Percentiles rank a stretch among this genome's conserved stretches.
Conservation (phyloP, 1,284 basidiomycete genomes). For the Trametes hirsuta region DNA sequence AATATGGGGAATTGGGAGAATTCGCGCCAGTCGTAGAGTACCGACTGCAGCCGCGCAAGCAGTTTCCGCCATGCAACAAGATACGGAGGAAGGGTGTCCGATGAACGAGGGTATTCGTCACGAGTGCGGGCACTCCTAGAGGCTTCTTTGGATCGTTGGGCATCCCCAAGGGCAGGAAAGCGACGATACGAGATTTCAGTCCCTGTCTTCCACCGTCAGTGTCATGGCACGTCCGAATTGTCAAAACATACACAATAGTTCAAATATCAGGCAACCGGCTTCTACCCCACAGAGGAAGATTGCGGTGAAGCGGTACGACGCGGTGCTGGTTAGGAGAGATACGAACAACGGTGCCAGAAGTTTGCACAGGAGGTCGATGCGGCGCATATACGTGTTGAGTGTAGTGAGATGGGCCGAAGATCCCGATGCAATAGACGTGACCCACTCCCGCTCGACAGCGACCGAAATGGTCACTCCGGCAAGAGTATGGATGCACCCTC, state of each 20-base stretch:
- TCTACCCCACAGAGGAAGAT: conserved; percentile 39
- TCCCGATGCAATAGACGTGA: conserved; percentile 44
- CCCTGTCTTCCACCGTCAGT: conserved; percentile 21
- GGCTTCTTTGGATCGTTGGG: conserved; percentile 23
- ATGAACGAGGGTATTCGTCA: background rate
- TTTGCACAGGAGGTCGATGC: conserved; percentile 58
- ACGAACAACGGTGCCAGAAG: conserved; percentile 59
- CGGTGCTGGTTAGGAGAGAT: conserved; percentile 48
- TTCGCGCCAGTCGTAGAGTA: conserved; percentile 44
- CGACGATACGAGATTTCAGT: conserved; percentile 38
- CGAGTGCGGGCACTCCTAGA: background rate
- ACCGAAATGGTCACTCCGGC: conserved; percentile 51
- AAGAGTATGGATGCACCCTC: conserved; percentile 46
- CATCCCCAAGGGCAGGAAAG: conserved; percentile 37
- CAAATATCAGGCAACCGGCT: conserved; percentile 38
- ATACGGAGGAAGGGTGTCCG: background rate
- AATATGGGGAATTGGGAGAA: conserved; percentile 50
- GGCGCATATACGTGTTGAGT: conserved; percentile 47
- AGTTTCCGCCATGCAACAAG: background rate
- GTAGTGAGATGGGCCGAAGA: conserved; percentile 36
- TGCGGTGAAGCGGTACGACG: conserved; percentile 37
- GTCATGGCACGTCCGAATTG: background rate
- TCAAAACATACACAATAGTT: conserved; percentile 32
- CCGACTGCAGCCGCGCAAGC: conserved; percentile 5
- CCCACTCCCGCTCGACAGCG: conserved; percentile 63